These are phyloP conservation scores for Beauveria pseudobassiana DNA, from an alignment of 2,329 filamentous ascomycete genomes.

Conservation along the genomic window DNA sequence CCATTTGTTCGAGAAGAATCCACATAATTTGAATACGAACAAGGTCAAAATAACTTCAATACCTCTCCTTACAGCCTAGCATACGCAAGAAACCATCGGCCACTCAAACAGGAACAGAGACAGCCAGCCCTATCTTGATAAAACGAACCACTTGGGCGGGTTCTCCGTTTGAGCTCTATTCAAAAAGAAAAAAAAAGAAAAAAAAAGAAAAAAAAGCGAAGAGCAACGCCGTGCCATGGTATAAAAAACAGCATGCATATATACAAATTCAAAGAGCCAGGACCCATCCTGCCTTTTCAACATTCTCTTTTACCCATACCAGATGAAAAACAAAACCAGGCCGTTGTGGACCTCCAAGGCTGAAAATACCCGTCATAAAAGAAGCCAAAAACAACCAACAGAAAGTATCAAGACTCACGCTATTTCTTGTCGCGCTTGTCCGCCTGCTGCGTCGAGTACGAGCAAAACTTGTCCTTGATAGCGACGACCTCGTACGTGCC, in stretches of 20 bases:
- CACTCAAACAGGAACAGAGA: slow-evolving; percentile 2
- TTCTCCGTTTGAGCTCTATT: slow-evolving; percentile 2
- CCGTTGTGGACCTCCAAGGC: not conserved
- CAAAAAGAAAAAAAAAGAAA: slow-evolving; percentile 11
- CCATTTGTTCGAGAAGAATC: not conserved
- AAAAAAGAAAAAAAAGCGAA: not conserved
- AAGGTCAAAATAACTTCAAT: not conserved
- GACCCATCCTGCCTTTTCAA: not conserved
- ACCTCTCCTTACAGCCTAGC: not conserved
- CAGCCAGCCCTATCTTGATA: not conserved
- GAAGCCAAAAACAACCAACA: not conserved
- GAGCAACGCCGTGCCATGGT: slow-evolving; percentile 30
- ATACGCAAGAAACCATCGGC: not conserved
- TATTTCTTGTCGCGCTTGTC: slow-evolving; percentile 40
- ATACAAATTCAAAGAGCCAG: not conserved
- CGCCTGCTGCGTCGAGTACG: slow-evolving; percentile 67
- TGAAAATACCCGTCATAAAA: not conserved
- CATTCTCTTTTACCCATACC: not conserved
- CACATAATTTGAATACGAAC: not conserved
- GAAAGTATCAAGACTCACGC: not conserved
- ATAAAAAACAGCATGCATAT: slow-evolving; percentile 16
- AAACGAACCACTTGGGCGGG: not conserved
- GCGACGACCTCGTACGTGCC: slow-evolving; percentile 96
- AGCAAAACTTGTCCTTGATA: slow-evolving; percentile 89
- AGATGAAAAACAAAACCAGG: not conserved